Conservation (phyloP, 331 rosid genomes). For the Acacia concinna region DNA sequence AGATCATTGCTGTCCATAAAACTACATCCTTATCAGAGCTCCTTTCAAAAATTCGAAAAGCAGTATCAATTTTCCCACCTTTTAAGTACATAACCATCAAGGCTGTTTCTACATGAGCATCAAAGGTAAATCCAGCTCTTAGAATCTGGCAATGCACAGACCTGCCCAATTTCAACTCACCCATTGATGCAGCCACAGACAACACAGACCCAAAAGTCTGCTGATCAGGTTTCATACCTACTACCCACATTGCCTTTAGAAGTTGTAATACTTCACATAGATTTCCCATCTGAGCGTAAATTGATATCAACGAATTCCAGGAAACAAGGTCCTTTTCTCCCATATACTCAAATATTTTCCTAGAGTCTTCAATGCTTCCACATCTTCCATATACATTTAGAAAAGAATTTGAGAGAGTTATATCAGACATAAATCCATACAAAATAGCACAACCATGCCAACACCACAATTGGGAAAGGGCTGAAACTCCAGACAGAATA, state of each 20-base stretch:
- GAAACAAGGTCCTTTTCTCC: conserved; percentile 61
- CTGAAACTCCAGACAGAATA: conserved; percentile 57
- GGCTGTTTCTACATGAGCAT: conserved; percentile 63
- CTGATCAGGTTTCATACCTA: conserved; percentile 52
- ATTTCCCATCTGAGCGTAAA: conserved; percentile 62
- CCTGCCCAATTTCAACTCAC: conserved; percentile 62
- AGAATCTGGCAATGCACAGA: conserved; percentile 68
- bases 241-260: conserved; percentile 53
- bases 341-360: conserved; percentile 65
- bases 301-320: conserved; percentile 74
- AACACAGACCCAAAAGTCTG: conserved; percentile 60
- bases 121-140: conserved; percentile 58
- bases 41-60: conserved; percentile 56
- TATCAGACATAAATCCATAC: conserved; percentile 66
- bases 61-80: conserved; percentile 49
- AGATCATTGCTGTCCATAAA: conserved; percentile 92
- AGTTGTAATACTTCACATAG: conserved; percentile 44
- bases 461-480: conserved; percentile 52
- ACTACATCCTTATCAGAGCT: conserved; percentile 59
- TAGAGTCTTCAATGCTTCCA: conserved; percentile 61
- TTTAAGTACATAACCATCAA: conserved; percentile 68
- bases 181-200: conserved; percentile 52
- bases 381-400: conserved; percentile 72
- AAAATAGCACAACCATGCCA: conserved; percentile 68
- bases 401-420: conserved; percentile 58